These are phyloP conservation scores for Diaporthe batatas DNA, from an alignment of 2,329 filamentous ascomycete species.

Conservation along the genomic window DNA sequence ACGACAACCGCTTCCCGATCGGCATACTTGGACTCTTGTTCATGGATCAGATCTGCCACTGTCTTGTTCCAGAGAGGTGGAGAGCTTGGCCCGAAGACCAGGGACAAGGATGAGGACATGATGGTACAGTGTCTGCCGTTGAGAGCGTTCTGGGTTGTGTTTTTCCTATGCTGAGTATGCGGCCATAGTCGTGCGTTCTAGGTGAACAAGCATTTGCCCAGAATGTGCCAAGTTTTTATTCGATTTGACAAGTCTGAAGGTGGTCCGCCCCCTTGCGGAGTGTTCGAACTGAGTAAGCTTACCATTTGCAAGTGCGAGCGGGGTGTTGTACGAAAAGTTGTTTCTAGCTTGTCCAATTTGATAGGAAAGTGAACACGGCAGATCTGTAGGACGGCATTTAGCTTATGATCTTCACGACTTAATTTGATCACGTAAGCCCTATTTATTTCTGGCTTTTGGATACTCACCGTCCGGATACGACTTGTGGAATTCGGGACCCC, in stretches of 20 bases:
- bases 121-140: background rate
- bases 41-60: background rate
- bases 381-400: conserved; percentile 5
- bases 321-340: background rate
- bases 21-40: conserved; percentile 1
- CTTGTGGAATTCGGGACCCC: background rate
- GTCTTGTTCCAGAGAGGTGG: conserved; percentile 9
- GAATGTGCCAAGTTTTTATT: background rate
- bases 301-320: conserved; percentile 1
- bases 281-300: conserved; percentile 1
- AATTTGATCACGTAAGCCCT: conserved; percentile 25
- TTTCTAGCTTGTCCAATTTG: conserved; percentile 3
- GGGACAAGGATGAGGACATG: background rate
- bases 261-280: too few relatives aligned
- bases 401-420: background rate
- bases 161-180: background rate
- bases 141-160: background rate
- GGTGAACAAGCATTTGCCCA: conserved; percentile 1
- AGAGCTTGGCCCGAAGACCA: conserved; percentile 5
- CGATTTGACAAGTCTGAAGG: background rate
- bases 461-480: background rate
- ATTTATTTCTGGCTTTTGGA: background rate
- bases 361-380: background rate
- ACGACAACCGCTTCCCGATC: conserved; percentile 12
- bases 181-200: background rate